phyloP scores from a whole-genome alignment of 495 filamentous ascomycete species.

The Elaphomyces granulatus region DNA sequence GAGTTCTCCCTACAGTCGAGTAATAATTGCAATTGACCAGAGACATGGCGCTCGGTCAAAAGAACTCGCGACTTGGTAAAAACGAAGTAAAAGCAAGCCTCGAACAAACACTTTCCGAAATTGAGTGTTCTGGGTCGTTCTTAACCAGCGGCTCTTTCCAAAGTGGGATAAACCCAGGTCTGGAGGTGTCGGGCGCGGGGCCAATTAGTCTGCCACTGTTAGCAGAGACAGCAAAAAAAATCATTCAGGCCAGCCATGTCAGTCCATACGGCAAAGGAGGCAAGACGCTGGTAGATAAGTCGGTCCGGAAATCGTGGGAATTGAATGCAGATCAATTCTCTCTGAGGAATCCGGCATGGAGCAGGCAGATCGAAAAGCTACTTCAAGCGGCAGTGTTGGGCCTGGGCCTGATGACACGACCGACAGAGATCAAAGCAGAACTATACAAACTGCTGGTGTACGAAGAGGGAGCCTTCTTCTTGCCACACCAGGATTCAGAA shows the following conservation, averaged over 20 bases:
- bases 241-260: conserved; percentile 27
- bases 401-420: conserved; percentile 20
- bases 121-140: not conserved
- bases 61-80: too few species aligned
- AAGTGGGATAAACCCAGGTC: conserved; percentile 14
- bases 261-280: conserved; percentile 32
- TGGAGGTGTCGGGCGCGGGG: conserved; percentile 26
- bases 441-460: conserved; percentile 44
- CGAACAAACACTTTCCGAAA: too few species aligned
- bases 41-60: too few species aligned
- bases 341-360: conserved; percentile 25
- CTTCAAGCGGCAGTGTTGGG: conserved; percentile 10
- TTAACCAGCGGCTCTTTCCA: not conserved
- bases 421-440: conserved; percentile 19
- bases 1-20: too few species aligned
- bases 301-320: conserved; percentile 38
- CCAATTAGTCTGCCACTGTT: conserved; percentile 28
- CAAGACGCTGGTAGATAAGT: conserved; percentile 32
- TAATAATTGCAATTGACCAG: too few species aligned
- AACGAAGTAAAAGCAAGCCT: too few species aligned
- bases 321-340: conserved; percentile 30
- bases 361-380: conserved; percentile 8
- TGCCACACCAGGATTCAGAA: conserved; percentile 38
- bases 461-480: conserved; percentile 40
- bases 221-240: conserved; percentile 22